Conservation (phyloP, 805 yeast species). For the Candida argentea region DNA sequence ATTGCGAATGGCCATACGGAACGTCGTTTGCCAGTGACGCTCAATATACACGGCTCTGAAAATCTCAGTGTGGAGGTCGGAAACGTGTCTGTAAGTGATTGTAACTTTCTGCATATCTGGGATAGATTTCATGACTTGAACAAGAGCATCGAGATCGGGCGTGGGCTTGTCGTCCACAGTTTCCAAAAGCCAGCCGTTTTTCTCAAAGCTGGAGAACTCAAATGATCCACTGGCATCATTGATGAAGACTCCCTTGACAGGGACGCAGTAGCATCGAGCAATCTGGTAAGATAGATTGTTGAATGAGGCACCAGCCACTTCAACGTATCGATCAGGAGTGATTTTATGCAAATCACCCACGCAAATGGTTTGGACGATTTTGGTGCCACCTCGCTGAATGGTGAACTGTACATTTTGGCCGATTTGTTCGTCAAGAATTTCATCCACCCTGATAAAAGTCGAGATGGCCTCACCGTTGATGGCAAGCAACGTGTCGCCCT, state of each 20-base stretch:
- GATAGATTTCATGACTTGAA: conserved; percentile 65
- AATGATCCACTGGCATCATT: conserved; percentile 75
- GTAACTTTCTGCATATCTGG: conserved; percentile 72
- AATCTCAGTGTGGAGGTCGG: conserved; percentile 68
- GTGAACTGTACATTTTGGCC: conserved; percentile 38
- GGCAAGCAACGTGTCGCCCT: conserved; percentile 77
- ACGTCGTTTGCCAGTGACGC: conserved; percentile 74
- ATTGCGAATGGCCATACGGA: conserved; percentile 56
- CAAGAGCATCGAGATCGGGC: conserved; percentile 63
- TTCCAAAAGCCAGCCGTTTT: conserved; percentile 74
- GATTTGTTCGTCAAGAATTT: conserved; percentile 62
- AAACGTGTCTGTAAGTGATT: conserved; percentile 62
- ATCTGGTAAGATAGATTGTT: conserved; percentile 81
- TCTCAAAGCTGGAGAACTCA: conserved; percentile 45
- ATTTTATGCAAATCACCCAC: conserved; percentile 74
- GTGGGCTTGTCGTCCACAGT: conserved; percentile 67
- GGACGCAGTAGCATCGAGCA: conserved; percentile 76
- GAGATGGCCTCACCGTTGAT: conserved; percentile 56
- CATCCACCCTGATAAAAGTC: conserved; percentile 73
- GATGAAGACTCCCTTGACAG: conserved; percentile 76
- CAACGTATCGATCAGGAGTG: conserved; percentile 73
- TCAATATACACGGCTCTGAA: conserved; percentile 63
- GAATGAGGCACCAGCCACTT: conserved; percentile 80
- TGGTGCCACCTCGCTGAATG: conserved; percentile 64
- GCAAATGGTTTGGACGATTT: conserved; percentile 35